Base-by-base conservation (phyloP, 495 filamentous ascomycete genomes). In the Rhypophila decipiens region DNA sequence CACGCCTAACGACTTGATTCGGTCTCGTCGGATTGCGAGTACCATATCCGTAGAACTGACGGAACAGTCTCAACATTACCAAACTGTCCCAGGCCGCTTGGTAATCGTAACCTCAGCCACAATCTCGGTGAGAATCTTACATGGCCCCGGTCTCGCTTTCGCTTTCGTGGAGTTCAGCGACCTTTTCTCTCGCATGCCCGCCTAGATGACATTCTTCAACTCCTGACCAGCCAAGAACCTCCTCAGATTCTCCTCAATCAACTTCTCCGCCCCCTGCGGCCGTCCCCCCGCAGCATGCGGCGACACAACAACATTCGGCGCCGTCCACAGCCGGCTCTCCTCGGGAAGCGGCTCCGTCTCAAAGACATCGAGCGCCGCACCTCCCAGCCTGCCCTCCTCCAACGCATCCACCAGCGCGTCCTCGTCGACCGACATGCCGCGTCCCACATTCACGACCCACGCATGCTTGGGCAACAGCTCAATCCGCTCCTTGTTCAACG, bases 361-460 rank as follows among this genome's bases (percentile, higher is more conserved):
- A 50, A 82, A 90, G n/a, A 90, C 86, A 59, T 90, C 86, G 15
- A 90, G 67, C 39, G 85, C 86, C 52, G 78, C 72, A 56, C 76
- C 75, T n/a, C 75, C 74, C 47, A 88, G 76, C 69, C 79, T 76
- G 2, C 79, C 85, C 27, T 68, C 75, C 39, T 87, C 76, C 11
- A 91, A 61, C 19, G 86, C 86, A 17, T 80, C 75, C n/a, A 83
- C 84, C 46, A 90, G 73, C 19, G 85, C 86, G 33, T 71, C 82
- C 73, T 94, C 88, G 55, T 94, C 84, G 31, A 91, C 80, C 46
- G 88, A 68, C 24, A 84, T 85, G 18, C 88, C 88, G 5, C 88
- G 78, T 4, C 88, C 87, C 2, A 89, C 90, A 59, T 94, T 94
- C 13, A 91, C 79, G 43, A 91, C 75, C 57, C 88, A 86, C 12